Evolutionary conservation across 1,284 basidiomycete genomes (phyloP).

Genomic region (Meripilus lineatus): DNA sequence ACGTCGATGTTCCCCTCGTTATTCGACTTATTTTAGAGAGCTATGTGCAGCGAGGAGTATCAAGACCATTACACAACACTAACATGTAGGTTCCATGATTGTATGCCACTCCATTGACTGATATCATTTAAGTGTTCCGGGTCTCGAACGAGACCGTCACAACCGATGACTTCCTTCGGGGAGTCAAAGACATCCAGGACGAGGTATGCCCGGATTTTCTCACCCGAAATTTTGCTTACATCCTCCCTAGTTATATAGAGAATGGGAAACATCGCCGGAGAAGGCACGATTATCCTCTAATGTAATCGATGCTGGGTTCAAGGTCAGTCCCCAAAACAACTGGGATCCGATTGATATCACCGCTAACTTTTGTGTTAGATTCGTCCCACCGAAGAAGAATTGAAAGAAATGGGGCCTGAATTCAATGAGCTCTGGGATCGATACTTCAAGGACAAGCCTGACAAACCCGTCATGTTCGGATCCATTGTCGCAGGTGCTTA

Average conservation of each 20-base stretch:
- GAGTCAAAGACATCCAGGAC: slow-evolving; percentile 51
- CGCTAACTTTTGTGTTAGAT: slow-evolving; percentile 21
- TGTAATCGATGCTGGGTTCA: slow-evolving; percentile 70
- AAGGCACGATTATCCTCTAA: slow-evolving; percentile 66
- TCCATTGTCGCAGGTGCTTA: slow-evolving; percentile 66
- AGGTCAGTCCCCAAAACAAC: slow-evolving; percentile 36
- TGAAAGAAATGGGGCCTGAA: slow-evolving; percentile 37
- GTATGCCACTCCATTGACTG: not conserved
- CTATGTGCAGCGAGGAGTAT: slow-evolving; percentile 50
- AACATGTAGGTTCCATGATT: slow-evolving; percentile 37
- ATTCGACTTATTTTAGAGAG: slow-evolving; percentile 1
- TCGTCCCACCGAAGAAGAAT: slow-evolving; percentile 39
- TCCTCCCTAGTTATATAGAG: slow-evolving; percentile 45
- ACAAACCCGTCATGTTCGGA: slow-evolving; percentile 46
- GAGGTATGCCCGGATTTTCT: slow-evolving; percentile 31
- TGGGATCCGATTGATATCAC: not conserved
- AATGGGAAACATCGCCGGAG: slow-evolving; percentile 67
- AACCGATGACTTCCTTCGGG: slow-evolving; percentile 65
- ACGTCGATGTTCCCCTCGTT: slow-evolving; percentile 16
- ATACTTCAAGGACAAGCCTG: slow-evolving; percentile 39
- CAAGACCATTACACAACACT: slow-evolving; percentile 73
- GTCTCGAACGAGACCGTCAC: slow-evolving; percentile 62
- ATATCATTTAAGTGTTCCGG: slow-evolving; percentile 49
- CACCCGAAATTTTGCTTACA: slow-evolving; percentile 1
- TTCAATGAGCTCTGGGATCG: slow-evolving; percentile 40